These are phyloP conservation scores for Aspergillus fumigatiaffinis DNA, from an alignment of 2,329 filamentous ascomycete genomes.

Conservation along the genomic window DNA sequence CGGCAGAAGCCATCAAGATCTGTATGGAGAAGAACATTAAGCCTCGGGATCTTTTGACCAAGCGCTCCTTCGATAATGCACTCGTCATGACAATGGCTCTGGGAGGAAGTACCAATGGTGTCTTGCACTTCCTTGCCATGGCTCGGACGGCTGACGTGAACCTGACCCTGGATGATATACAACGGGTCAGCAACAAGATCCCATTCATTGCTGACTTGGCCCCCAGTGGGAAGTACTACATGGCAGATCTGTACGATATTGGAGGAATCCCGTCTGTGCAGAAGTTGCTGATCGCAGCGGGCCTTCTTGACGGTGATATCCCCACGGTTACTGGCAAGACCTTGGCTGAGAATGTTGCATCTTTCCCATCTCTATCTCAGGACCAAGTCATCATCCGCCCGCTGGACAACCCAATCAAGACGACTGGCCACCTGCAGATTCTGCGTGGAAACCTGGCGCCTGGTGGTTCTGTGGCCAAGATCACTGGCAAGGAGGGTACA, in stretches of 20 bases:
- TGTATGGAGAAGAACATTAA: slow-evolving; percentile 82
- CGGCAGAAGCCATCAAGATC: slow-evolving; percentile 69
- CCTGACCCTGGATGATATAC: slow-evolving; percentile 76
- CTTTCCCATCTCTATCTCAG: slow-evolving; percentile 71
- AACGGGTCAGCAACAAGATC: slow-evolving; percentile 74
- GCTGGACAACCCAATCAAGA: slow-evolving; percentile 78
- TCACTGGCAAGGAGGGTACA: slow-evolving; percentile 90
- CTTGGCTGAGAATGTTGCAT: slow-evolving; percentile 73
- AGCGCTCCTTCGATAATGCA: slow-evolving; percentile 79
- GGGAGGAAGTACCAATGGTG: slow-evolving; percentile 85
- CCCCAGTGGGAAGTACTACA: slow-evolving; percentile 77
- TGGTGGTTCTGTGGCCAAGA: slow-evolving; percentile 87
- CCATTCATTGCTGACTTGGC: slow-evolving; percentile 84
- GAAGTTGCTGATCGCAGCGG: slow-evolving; percentile 74
- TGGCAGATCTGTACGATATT: slow-evolving; percentile 82
- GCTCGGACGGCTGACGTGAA: slow-evolving; percentile 76
- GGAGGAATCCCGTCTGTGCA: slow-evolving; percentile 82
- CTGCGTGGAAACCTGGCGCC: slow-evolving; percentile 84
- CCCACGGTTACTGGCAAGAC: slow-evolving; percentile 82
- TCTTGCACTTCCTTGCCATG: slow-evolving; percentile 87
- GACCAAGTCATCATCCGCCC: slow-evolving; percentile 80
- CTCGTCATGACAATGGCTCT: slow-evolving; percentile 86
- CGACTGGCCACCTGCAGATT: slow-evolving; percentile 82
- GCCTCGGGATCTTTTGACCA: slow-evolving; percentile 75
- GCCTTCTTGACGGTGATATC: slow-evolving; percentile 71